Base-by-base conservation (phyloP, 441 rosid species). In the Aleurites moluccanus region DNA sequence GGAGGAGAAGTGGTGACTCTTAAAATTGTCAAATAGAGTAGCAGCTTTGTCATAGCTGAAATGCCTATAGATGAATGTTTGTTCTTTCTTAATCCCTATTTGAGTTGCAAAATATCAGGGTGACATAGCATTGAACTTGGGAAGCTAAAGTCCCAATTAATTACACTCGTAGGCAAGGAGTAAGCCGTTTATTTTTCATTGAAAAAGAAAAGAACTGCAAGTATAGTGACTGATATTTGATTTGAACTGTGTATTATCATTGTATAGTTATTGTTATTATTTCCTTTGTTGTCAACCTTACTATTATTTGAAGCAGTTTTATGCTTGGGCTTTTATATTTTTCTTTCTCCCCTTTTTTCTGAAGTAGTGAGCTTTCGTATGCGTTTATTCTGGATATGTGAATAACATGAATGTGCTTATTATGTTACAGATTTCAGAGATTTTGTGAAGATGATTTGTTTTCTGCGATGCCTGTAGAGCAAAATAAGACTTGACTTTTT, bases 1-100 rank as follows among this genome's bases (percentile, higher is more conserved):
- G 97, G 99, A 64, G 96, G 97, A 49, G 98, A 92, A 89, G 98
- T 94, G 1, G 86, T 86, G 30, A 87, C 88, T 75, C 91, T 95
- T 20, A 91, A 84, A 86, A 81, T 81, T 82, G 79, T 92, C 7
- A 98, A 92, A 78, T 96, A 95, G 77, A 86, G 88, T 82, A 87
- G 90, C 66, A 73, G 80, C 76, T 76, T 92, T 71, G 80, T 85
- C 83, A 90, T 95, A 30, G 90, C 87, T 3, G 98, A 92, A 85
- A 91, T 95, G 99, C 99, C 99, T 16, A 91, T 95, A 69, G 86
- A 91, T 87, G 93, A 88, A 78, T 84, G 89, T 64, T 60, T 42
- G 18, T 23, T 62, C 35, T 30, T 76, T 40, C 67, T 60, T 63
- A 64, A 23, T 76, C 63, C 40, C 30, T n/a, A 20, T 63, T 62